Evolutionary conservation across 2,329 filamentous ascomycete genomes (phyloP).

Genomic region (Fusarium continuum): DNA sequence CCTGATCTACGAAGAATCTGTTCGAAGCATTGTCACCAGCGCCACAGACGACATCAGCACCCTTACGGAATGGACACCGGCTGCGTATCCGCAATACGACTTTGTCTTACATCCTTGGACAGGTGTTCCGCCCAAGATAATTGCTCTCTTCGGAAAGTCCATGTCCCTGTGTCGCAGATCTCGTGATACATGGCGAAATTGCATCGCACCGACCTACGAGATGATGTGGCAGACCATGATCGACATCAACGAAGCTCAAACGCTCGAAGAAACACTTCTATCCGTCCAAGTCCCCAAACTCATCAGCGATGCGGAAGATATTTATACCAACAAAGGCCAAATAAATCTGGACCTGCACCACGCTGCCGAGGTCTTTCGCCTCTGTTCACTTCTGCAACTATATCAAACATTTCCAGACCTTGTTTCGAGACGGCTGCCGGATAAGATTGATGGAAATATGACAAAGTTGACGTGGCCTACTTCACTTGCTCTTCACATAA

Average conservation of each 20-base stretch:
- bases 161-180: slow-evolving; percentile 36
- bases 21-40: slow-evolving; percentile 32
- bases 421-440: slow-evolving; percentile 44
- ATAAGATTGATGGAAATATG: slow-evolving; percentile 5
- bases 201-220: slow-evolving; percentile 29
- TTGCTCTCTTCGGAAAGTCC: slow-evolving; percentile 32
- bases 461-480: slow-evolving; percentile 26
- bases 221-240: slow-evolving; percentile 36
- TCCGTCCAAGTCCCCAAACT: slow-evolving; percentile 23
- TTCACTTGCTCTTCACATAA: slow-evolving; percentile 24
- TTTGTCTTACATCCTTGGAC: slow-evolving; percentile 36
- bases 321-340: not conserved
- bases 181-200: slow-evolving; percentile 29
- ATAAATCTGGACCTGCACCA: slow-evolving; percentile 43
- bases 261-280: slow-evolving; percentile 29
- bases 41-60: slow-evolving; percentile 32
- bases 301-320: not conserved
- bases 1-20: slow-evolving; percentile 31
- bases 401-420: slow-evolving; percentile 52
- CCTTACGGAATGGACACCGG: slow-evolving; percentile 24
- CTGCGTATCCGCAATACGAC: slow-evolving; percentile 11
- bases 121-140: slow-evolving; percentile 29
- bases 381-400: slow-evolving; percentile 50
- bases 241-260: slow-evolving; percentile 32
- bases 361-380: slow-evolving; percentile 51